Evolutionary conservation across 2,329 filamentous ascomycete species (phyloP).

Genomic region (Emergomyces pasteurianus): DNA sequence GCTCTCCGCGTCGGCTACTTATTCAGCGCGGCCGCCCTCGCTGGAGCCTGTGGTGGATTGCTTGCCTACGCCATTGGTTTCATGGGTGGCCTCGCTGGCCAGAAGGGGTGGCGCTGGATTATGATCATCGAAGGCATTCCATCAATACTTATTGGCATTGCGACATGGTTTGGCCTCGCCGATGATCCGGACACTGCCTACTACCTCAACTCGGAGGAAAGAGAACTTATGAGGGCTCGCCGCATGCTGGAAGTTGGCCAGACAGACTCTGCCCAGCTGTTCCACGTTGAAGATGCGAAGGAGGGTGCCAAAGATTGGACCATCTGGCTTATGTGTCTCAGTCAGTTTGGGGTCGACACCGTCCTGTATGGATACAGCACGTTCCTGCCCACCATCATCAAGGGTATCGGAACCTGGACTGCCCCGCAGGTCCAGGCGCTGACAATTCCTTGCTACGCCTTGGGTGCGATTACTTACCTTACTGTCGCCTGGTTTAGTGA

Average conservation of each 20-base stretch:
- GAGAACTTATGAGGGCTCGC: conserved; percentile 42
- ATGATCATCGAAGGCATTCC: conserved; percentile 49
- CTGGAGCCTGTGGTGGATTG: conserved; percentile 60
- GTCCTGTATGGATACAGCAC: conserved; percentile 71
- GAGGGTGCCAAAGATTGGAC: conserved; percentile 64
- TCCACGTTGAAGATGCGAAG: conserved; percentile 52
- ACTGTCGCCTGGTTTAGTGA: conserved; percentile 55
- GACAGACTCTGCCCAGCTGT: conserved; percentile 38
- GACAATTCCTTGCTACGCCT: conserved; percentile 65
- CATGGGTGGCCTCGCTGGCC: conserved; percentile 54
- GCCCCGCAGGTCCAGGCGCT: conserved; percentile 58
- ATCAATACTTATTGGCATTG: conserved; percentile 43
- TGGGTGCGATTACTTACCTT: conserved; percentile 61
- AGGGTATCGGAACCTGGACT: conserved; percentile 52
- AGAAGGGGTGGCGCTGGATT: conserved; percentile 61
- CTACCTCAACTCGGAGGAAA: conserved; percentile 49
- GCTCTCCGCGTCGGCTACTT: conserved; percentile 62
- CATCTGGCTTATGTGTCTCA: conserved; percentile 56
- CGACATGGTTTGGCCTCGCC: conserved; percentile 48
- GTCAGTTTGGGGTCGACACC: conserved; percentile 61
- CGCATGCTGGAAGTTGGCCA: conserved; percentile 41
- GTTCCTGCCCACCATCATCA: conserved; percentile 69
- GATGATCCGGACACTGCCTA: conserved; percentile 54
- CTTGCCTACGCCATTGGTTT: conserved; percentile 62
- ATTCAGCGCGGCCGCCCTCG: conserved; percentile 52